Evolutionary conservation across 441 rosid species (phyloP).

Genomic region (Mallotus japonicus): DNA sequence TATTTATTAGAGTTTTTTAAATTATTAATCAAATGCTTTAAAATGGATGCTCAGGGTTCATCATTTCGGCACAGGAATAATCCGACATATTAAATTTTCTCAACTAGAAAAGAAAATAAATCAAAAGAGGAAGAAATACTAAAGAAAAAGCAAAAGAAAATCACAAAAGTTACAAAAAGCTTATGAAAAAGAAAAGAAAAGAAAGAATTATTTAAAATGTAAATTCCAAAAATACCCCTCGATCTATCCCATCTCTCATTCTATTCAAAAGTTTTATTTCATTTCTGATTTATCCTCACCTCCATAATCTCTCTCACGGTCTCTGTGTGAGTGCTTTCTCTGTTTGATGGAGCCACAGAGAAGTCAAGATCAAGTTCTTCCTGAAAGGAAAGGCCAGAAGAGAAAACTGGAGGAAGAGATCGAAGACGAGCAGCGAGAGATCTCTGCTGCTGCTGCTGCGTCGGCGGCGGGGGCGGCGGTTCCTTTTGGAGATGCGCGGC

Average conservation of each 20-base stretch:
- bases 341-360: constrained; percentile 53
- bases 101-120: constrained; percentile 9
- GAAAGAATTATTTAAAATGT: neutral
- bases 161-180: constrained; percentile 2
- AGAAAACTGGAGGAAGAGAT: constrained; percentile 85
- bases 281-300: constrained; percentile 22
- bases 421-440: constrained; percentile 47
- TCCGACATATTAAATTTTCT: constrained; percentile 6
- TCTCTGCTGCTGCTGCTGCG: constrained; percentile 33
- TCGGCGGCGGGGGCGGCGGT: constrained; percentile 13
- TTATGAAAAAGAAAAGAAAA: neutral
- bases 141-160: constrained; percentile 7
- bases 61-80: neutral
- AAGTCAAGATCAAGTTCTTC: constrained; percentile 58
- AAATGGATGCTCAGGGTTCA: neutral
- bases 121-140: neutral
- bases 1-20: too few species aligned
- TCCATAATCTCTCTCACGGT: constrained; percentile 17
- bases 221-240: constrained; percentile 44
- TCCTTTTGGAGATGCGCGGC: constrained; percentile 53
- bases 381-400: constrained; percentile 90
- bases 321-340: constrained; percentile 22
- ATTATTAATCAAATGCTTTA: too few species aligned
- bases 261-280: constrained; percentile 32
- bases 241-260: constrained; percentile 28